Percentiles rank a stretch among this genome's conserved stretches.
Evolutionary conservation across 176 grass and related monocot genomes (phyloP).

Genomic region (Alloteropsis semialata): DNA sequence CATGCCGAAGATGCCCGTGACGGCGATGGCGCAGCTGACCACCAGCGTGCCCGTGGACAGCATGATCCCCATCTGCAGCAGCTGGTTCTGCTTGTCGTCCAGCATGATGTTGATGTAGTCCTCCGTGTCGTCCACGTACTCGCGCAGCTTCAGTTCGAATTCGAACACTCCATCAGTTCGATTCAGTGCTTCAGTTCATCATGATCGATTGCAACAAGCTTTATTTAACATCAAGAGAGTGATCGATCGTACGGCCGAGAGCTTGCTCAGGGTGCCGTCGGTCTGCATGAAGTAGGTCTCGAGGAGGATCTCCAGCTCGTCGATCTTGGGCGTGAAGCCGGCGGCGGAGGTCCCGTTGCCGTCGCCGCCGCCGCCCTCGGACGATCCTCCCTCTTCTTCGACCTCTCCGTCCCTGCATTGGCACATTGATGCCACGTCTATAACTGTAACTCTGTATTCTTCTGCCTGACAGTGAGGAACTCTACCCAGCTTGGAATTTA

Average conservation of each 20-base stretch:
- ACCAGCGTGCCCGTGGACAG: slow-evolving; percentile 60
- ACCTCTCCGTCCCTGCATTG: neutral
- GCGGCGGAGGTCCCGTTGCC: neutral
- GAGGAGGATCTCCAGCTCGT: slow-evolving; percentile 74
- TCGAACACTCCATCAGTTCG: neutral
- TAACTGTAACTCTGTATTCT: no score
- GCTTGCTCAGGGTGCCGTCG: slow-evolving; percentile 60
- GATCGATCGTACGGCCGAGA: slow-evolving; percentile 41
- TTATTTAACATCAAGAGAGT: neutral
- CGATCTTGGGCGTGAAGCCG: slow-evolving; percentile 43
- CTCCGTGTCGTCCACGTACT: slow-evolving; percentile 80
- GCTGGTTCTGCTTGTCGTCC: slow-evolving; percentile 82
- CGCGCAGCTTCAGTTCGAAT: slow-evolving; percentile 34
- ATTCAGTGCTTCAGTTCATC: neutral
- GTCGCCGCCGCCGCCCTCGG: neutral
- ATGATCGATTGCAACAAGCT: neutral
- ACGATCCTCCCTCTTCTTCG: neutral
- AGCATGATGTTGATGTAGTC: slow-evolving; percentile 90
- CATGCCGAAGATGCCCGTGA: slow-evolving; percentile 46
- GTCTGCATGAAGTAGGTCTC: slow-evolving; percentile 78
- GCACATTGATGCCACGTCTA: neutral
- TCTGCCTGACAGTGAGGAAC: neutral
- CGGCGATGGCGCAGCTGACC: slow-evolving; percentile 32
- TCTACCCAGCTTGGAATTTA: neutral
- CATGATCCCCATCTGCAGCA: slow-evolving; percentile 79